Percentiles rank a stretch among this genome's conserved stretches.
Evolutionary conservation across 495 filamentous ascomycete genomes (phyloP).

Genomic region (Daldinia concentrica): DNA sequence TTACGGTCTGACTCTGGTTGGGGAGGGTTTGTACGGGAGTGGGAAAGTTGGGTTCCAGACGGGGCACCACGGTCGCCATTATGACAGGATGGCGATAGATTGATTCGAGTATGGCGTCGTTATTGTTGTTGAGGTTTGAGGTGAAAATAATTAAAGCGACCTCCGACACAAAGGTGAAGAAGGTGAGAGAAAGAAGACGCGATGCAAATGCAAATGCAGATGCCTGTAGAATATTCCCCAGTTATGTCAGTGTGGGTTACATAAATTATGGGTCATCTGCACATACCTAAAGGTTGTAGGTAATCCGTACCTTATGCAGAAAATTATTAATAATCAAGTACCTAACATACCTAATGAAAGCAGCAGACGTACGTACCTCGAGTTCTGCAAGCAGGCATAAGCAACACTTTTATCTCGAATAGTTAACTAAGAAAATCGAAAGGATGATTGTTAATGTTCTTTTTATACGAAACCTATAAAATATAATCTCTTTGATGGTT

Average conservation of each 20-base stretch:
- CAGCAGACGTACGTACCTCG: no score
- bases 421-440: background rate
- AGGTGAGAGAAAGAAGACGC: slow-evolving; percentile 8
- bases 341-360: no score
- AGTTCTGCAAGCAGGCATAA: no score
- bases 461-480: background rate
- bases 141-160: slow-evolving; percentile 4
- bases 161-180: slow-evolving; percentile 22
- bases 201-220: slow-evolving; percentile 11
- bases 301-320: no score
- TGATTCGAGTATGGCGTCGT: background rate
- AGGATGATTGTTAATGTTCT: background rate
- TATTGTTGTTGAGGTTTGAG: background rate
- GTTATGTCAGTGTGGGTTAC: slow-evolving; percentile 30
- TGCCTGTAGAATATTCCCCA: slow-evolving; percentile 35
- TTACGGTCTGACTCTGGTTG: background rate
- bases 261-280: background rate
- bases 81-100: slow-evolving; percentile 20
- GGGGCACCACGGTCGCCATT: slow-evolving; percentile 28
- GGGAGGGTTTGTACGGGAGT: slow-evolving; percentile 2
- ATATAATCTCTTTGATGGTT: background rate
- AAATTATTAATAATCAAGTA: no score
- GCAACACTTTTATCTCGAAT: background rate
- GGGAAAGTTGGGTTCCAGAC: slow-evolving; percentile 33
- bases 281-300: no score